Conservation (phyloP, 164 flowering plant genomes). For the Protea cynaroides region DNA sequence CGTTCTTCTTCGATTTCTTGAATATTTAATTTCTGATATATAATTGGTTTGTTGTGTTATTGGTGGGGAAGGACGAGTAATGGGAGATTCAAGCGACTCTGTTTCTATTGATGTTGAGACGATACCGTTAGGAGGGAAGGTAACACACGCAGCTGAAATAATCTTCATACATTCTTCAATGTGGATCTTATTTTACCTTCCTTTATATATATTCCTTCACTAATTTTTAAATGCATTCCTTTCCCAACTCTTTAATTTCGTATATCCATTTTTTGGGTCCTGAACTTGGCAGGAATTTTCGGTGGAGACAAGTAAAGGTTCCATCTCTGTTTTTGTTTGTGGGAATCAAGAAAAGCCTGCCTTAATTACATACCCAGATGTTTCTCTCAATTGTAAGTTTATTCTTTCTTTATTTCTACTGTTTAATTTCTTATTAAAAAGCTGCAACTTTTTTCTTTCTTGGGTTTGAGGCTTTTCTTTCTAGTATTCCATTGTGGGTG, state of each 20-base stretch:
- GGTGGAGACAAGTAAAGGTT: constrained; percentile 53
- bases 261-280: background rate
- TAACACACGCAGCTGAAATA: constrained; percentile 7
- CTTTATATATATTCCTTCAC: background rate
- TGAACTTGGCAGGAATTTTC: constrained; percentile 39
- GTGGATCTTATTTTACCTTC: constrained; percentile 4
- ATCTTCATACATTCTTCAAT: constrained; percentile 8
- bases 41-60: background rate
- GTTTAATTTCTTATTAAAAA: constrained; percentile 3
- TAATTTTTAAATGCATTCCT: constrained; percentile 7
- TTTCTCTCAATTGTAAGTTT: constrained; percentile 62
- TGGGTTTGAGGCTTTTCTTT: background rate
- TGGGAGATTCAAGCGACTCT: constrained; percentile 57
- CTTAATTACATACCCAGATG: constrained; percentile 63
- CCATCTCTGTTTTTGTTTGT: constrained; percentile 50
- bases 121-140: constrained; percentile 54
- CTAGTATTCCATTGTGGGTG: background rate
- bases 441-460: background rate
- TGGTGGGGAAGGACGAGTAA: constrained; percentile 20
- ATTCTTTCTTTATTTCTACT: constrained; percentile 4
- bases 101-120: constrained; percentile 48
- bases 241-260: background rate
- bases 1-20: background rate
- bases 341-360: constrained; percentile 77
- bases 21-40: background rate